phyloP scores from a whole-genome alignment of 345 rosid genomes.

The Hypericum androsaemum region DNA sequence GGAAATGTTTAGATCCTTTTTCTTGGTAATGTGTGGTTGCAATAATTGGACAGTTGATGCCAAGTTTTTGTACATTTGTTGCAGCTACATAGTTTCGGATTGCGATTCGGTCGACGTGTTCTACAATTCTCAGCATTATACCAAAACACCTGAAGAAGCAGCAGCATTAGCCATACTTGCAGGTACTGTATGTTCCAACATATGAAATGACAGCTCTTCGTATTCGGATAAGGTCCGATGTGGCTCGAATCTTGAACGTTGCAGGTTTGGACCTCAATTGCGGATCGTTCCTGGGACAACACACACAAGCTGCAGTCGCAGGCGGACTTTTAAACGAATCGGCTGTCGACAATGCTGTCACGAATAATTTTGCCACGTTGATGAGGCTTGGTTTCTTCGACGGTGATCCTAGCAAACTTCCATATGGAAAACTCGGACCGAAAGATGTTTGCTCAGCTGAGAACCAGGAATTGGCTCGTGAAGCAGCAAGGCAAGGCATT shows the following conservation, averaged over 20 bases:
- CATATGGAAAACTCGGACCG: constrained; percentile 67
- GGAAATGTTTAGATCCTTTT: background rate
- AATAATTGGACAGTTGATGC: background rate
- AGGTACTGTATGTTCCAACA: constrained; percentile 20
- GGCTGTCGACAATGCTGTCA: background rate
- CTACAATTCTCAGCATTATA: constrained; percentile 56
- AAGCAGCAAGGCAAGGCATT: constrained; percentile 92
- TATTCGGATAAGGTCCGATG: no score
- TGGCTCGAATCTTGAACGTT: background rate
- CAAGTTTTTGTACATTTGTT: background rate
- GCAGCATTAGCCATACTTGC: constrained; percentile 69
- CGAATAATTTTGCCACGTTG: background rate
- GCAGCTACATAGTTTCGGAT: constrained; percentile 81
- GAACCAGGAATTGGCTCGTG: constrained; percentile 72
- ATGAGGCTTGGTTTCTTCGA: background rate
- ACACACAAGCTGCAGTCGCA: background rate
- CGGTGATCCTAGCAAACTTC: constrained; percentile 69
- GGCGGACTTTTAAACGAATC: background rate
- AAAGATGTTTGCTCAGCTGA: constrained; percentile 62
- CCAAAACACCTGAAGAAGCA: constrained; percentile 84
- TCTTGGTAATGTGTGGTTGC: background rate
- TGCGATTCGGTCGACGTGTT: constrained; percentile 77
- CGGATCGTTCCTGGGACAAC: background rate
- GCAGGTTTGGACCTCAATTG: background rate
- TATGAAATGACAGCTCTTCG: no score